Evolutionary conservation across 768 basidiomycete genomes (phyloP).

Genomic region (Leccinellum albellum): DNA sequence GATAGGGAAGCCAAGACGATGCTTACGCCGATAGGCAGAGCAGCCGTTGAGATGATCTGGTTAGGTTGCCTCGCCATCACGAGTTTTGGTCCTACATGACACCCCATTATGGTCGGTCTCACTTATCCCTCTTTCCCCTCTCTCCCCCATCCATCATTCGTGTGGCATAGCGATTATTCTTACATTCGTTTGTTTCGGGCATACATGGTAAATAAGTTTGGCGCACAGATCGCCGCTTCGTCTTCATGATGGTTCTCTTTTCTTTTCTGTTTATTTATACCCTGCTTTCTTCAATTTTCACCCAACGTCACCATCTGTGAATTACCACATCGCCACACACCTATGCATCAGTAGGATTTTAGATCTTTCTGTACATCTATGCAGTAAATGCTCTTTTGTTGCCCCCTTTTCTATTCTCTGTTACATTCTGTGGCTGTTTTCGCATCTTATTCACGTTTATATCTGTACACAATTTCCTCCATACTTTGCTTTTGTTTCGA

Average conservation of each 20-base stretch:
- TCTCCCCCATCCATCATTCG: neutral
- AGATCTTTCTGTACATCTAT: slow-evolving; percentile 18
- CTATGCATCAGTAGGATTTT: slow-evolving; percentile 24
- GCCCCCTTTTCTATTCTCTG: slow-evolving; percentile 8
- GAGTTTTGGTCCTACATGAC: slow-evolving; percentile 33
- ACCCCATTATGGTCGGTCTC: neutral
- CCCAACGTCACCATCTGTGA: neutral
- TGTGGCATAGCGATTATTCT: slow-evolving; percentile 13
- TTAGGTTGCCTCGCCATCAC: slow-evolving; percentile 50
- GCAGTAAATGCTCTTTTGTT: neutral
- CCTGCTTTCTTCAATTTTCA: neutral
- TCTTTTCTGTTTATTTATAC: slow-evolving; percentile 2
- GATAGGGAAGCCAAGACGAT: slow-evolving; percentile 40
- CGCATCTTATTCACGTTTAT: neutral
- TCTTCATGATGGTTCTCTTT: neutral
- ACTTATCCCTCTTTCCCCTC: neutral
- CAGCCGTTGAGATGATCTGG: slow-evolving; percentile 54
- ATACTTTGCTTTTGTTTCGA: neutral
- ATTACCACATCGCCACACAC: slow-evolving; percentile 6
- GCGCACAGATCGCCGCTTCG: neutral
- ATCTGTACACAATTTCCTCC: slow-evolving; percentile 19
- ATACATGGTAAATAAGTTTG: neutral
- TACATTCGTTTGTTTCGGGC: neutral
- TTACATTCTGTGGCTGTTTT: slow-evolving; percentile 7
- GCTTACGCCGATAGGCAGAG: slow-evolving; percentile 46